These are phyloP conservation scores for Cenchrus fungigraminus DNA, from an alignment of 176 grass and related monocot genomes.

Conservation along the genomic window DNA sequence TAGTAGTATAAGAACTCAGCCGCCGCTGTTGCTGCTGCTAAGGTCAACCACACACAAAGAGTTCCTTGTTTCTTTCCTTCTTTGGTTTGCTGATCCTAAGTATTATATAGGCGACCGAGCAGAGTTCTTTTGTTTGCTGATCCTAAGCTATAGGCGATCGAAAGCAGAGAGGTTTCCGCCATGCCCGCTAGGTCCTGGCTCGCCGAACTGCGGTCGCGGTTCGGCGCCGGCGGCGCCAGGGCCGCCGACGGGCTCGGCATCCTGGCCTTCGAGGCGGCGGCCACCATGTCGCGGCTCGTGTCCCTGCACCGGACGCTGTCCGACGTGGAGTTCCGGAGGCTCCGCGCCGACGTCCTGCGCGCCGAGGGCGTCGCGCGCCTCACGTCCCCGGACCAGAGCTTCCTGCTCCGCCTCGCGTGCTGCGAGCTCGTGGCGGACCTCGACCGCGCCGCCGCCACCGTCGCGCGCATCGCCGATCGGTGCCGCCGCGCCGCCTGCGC, in stretches of 20 bases:
- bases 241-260: constrained; percentile 58
- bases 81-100: not conserved
- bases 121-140: not conserved
- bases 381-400: constrained; percentile 64
- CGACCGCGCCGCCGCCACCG: constrained; percentile 58
- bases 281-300: constrained; percentile 73
- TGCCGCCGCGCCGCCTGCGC: constrained; percentile 10
- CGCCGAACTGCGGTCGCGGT: constrained; percentile 48
- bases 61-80: not conserved
- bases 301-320: constrained; percentile 61
- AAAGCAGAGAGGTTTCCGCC: not conserved
- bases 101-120: not conserved
- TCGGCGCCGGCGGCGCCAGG: constrained; percentile 20
- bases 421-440: constrained; percentile 67
- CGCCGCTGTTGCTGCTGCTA: not conserved
- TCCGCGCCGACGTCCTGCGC: constrained; percentile 65
- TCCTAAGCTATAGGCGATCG: not conserved
- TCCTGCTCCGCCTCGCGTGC: constrained; percentile 69
- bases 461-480: constrained; percentile 47
- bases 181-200: constrained; percentile 64
- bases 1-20: not conserved
- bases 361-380: constrained; percentile 69
- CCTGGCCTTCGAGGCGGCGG: constrained; percentile 81
- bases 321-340: constrained; percentile 48
- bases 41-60: constrained; percentile 4